Conservation (phyloP, 1,284 basidiomycete genomes). For the Schizopora paradoxa region DNA sequence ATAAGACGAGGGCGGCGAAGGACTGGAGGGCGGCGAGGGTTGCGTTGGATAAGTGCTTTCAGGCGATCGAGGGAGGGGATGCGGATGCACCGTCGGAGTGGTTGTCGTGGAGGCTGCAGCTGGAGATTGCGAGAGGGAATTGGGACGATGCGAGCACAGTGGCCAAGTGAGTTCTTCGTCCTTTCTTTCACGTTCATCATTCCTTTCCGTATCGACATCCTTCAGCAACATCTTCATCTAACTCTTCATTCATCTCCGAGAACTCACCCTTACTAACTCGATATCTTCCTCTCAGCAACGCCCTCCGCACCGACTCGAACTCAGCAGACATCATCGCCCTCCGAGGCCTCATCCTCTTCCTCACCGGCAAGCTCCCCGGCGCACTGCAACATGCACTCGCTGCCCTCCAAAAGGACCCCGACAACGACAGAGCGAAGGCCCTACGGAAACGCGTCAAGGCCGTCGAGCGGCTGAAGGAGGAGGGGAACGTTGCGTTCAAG, state of each 20-base stretch:
- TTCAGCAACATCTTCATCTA: neutral
- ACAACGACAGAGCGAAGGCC: conserved; percentile 62
- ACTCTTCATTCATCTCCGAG: neutral
- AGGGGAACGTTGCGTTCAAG: conserved; percentile 81
- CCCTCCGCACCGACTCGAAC: conserved; percentile 63
- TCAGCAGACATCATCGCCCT: conserved; percentile 79
- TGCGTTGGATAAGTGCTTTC: conserved; percentile 66
- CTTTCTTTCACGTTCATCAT: conserved; percentile 13
- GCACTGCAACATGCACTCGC: conserved; percentile 69
- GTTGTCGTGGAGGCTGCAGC: conserved; percentile 73
- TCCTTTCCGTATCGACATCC: conserved; percentile 5
- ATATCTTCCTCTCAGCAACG: conserved; percentile 49
- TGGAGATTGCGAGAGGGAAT: conserved; percentile 64
- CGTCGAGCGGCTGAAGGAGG: conserved; percentile 79
- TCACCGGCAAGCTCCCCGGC: conserved; percentile 66
- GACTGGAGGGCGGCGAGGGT: conserved; percentile 69
- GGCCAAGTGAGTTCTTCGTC: conserved; percentile 52
- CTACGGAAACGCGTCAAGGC: conserved; percentile 74
- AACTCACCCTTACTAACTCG: neutral
- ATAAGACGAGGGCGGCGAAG: conserved; percentile 48
- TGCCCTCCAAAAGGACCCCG: conserved; percentile 78
- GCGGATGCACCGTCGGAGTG: conserved; percentile 70
- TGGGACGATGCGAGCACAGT: conserved; percentile 67
- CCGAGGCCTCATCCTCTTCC: conserved; percentile 77
- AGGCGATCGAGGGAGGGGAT: conserved; percentile 67